These are phyloP conservation scores for Bathelium albidoporum DNA, from an alignment of 495 filamentous ascomycete genomes.

Conservation along the genomic window DNA sequence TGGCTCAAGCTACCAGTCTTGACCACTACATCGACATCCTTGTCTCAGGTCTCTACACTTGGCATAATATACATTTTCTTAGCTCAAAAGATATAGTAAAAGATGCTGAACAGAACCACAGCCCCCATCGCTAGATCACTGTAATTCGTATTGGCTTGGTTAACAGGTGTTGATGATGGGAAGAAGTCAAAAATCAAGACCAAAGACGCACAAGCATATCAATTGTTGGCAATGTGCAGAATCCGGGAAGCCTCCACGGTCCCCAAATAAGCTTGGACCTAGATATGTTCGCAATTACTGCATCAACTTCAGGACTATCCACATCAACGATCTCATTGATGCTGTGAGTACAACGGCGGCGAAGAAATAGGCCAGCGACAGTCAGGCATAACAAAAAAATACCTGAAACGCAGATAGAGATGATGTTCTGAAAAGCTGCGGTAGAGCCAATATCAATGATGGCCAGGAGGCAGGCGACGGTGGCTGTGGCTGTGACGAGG, in stretches of 20 bases:
- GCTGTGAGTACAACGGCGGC: slow-evolving; percentile 13
- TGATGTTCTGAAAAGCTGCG: slow-evolving; percentile 18
- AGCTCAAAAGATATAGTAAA: slow-evolving; percentile 15
- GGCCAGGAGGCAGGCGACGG: slow-evolving; percentile 12
- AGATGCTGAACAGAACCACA: slow-evolving; percentile 15
- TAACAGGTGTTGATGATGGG: slow-evolving; percentile 14
- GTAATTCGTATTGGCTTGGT: slow-evolving; percentile 19
- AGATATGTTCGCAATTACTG: not conserved
- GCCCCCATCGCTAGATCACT: slow-evolving; percentile 16
- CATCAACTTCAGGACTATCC: slow-evolving; percentile 5
- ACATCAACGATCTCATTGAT: slow-evolving; percentile 7
- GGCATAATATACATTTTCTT: slow-evolving; percentile 15
- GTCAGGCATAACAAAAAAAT: slow-evolving; percentile 21
- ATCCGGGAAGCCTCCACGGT: slow-evolving; percentile 17
- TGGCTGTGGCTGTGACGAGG: slow-evolving; percentile 8
- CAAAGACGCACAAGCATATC: slow-evolving; percentile 16
- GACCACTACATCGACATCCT: not conserved
- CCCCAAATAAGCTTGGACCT: slow-evolving; percentile 18
- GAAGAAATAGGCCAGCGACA: slow-evolving; percentile 14
- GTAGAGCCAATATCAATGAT: slow-evolving; percentile 19
- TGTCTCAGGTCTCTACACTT: slow-evolving; percentile 7
- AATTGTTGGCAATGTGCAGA: slow-evolving; percentile 17
- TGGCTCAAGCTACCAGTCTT: not conserved
- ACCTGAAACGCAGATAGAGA: slow-evolving; percentile 19
- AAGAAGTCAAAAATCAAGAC: slow-evolving; percentile 17